Conservation (phyloP, 805 yeast genomes). For the Candida xiaguanensis region DNA sequence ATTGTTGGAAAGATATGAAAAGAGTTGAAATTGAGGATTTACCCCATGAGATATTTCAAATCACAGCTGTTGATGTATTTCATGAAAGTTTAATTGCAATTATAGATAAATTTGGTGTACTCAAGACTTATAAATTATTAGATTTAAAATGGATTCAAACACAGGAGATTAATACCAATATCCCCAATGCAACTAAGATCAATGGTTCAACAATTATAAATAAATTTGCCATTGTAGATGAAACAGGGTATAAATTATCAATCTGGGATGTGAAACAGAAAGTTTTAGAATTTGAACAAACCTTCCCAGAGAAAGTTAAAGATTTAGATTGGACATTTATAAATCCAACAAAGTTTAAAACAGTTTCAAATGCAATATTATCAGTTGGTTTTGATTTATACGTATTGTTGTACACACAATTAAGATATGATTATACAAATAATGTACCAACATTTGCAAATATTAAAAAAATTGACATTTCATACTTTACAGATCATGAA, state of each 20-base stretch:
- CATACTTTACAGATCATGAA: conserved; percentile 67
- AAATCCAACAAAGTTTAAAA: conserved; percentile 16
- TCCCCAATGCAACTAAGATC: conserved; percentile 47
- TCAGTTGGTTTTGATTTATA: conserved; percentile 71
- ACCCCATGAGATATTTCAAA: conserved; percentile 40
- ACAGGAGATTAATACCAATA: conserved; percentile 52
- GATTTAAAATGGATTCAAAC: conserved; percentile 53
- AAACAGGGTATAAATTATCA: conserved; percentile 45
- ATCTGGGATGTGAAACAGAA: conserved; percentile 79
- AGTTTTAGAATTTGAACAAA: conserved; percentile 60
- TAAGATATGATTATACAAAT: conserved; percentile 86
- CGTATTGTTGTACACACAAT: conserved; percentile 71
- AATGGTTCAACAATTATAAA: conserved; percentile 69
- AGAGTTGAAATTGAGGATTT: conserved; percentile 32
- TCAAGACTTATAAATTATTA: conserved; percentile 14
- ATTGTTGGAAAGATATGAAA: conserved; percentile 40
- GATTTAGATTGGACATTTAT: conserved; percentile 89
- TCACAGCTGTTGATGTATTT: conserved; percentile 43
- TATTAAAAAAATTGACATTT: conserved; percentile 67
- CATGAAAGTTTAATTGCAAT: conserved; percentile 46
- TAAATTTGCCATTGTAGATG: conserved; percentile 72
- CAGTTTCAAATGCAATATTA: conserved; percentile 50
- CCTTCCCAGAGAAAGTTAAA: conserved; percentile 37
- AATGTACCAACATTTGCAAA: conserved; percentile 72
- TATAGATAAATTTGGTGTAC: conserved; percentile 42